These are phyloP conservation scores for Penicillium bovifimosum DNA, from an alignment of 495 filamentous ascomycete genomes.

Conservation along the genomic window DNA sequence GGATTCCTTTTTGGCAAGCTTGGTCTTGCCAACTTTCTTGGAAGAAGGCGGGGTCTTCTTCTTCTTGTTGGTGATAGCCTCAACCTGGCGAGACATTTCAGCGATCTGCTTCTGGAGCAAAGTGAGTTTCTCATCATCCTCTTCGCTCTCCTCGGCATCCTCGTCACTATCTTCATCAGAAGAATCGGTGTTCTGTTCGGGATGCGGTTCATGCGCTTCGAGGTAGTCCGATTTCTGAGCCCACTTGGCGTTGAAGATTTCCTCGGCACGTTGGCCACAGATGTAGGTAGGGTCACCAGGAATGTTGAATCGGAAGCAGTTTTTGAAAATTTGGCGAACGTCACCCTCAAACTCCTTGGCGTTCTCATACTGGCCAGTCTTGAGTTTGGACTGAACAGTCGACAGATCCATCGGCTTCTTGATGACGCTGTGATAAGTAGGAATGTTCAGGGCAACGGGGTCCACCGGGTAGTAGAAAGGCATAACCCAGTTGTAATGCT, in stretches of 20 bases:
- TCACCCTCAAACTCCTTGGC: slow-evolving; percentile 83
- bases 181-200: slow-evolving; percentile 47
- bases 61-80: slow-evolving; percentile 49
- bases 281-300: slow-evolving; percentile 63
- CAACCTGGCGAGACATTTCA: slow-evolving; percentile 51
- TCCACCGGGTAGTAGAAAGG: slow-evolving; percentile 83
- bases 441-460: slow-evolving; percentile 90
- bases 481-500: slow-evolving; percentile 56
- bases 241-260: slow-evolving; percentile 69
- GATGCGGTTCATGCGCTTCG: slow-evolving; percentile 62
- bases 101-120: slow-evolving; percentile 63
- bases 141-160: slow-evolving; percentile 59
- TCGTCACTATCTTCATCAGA: slow-evolving; percentile 63
- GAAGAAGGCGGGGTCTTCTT: slow-evolving; percentile 61
- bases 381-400: slow-evolving; percentile 70
- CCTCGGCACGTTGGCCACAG: slow-evolving; percentile 64
- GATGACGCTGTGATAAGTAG: slow-evolving; percentile 85
- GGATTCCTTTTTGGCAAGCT: slow-evolving; percentile 50
- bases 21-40: slow-evolving; percentile 47
- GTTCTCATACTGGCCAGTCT: slow-evolving; percentile 73
- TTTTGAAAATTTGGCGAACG: slow-evolving; percentile 75
- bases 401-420: slow-evolving; percentile 94
- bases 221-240: slow-evolving; percentile 69
- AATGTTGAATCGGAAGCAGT: slow-evolving; percentile 90
- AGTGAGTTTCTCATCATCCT: slow-evolving; percentile 60